Conservation (phyloP, 495 filamentous ascomycete species). For the Elaphomyces granulatus region DNA sequence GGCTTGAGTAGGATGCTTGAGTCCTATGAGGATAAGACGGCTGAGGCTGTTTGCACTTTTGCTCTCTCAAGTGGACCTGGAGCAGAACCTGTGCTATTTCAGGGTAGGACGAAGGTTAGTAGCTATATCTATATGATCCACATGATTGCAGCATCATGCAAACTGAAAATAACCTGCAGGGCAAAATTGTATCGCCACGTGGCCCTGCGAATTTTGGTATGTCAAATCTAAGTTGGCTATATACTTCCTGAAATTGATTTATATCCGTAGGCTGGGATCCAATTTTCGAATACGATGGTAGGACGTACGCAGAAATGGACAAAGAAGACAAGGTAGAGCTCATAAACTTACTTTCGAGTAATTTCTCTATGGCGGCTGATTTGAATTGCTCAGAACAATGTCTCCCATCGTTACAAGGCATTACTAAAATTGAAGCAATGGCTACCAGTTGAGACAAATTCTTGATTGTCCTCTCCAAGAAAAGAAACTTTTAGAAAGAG, state of each 20-base stretch:
- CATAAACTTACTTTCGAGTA: background rate
- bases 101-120: conserved; percentile 56
- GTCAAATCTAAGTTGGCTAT: conserved; percentile 13
- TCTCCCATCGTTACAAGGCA: conserved; percentile 81
- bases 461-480: background rate
- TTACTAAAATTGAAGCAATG: conserved; percentile 72
- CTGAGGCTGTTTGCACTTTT: conserved; percentile 92
- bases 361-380: conserved; percentile 1
- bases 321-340: conserved; percentile 53
- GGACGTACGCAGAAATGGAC: conserved; percentile 97
- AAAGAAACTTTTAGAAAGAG: too few species aligned
- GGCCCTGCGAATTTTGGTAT: conserved; percentile 72
- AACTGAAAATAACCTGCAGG: conserved; percentile 22
- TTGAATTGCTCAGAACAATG: conserved; percentile 46
- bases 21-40: conserved; percentile 76
- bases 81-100: conserved; percentile 74
- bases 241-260: background rate
- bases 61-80: conserved; percentile 79
- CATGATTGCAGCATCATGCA: too few species aligned
- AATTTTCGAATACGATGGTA: conserved; percentile 85
- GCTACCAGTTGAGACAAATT: conserved; percentile 42
- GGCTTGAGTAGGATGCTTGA: conserved; percentile 85
- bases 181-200: conserved; percentile 28
- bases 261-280: conserved; percentile 72
- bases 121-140: background rate